Evolutionary conservation across 495 filamentous ascomycete genomes (phyloP), one percentile per base, ranked within the genome.

Genomic region (Podospora conica): DNA sequence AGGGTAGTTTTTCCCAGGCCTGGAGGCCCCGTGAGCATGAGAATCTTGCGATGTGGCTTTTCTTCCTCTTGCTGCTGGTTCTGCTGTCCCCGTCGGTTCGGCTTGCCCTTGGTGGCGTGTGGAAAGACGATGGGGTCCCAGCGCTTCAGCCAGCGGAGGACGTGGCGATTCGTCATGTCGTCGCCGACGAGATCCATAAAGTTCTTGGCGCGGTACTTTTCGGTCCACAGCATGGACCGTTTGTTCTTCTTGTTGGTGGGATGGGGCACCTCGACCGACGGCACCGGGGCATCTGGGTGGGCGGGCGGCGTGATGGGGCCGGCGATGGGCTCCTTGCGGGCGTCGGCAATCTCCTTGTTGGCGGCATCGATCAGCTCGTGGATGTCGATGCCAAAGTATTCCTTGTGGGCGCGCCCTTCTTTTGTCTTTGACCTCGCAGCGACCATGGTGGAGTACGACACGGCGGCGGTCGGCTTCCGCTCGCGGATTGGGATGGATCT

Each of bases 111-210:
- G 20, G 82, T 80, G 3, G 86, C 77, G 24, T 88, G 86, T 0
- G 93, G 92, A 73, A 96, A 98, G 3, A 98, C 95, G 65, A 96
- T 85, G 11, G 87, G 85, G 70, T 98, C 95, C 95, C 95, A 98
- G 9, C 80, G 83, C 75, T 97, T 98, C 33, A 98, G 79, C 95
- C 95, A 98, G 61, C 90, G 88, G 48, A 98, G 80, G 5, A 98
- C 95, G 61, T 90, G 86, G 59, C 95, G 87, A 77, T 98, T 94
- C 12, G 94, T 97, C 57, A 93, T 84, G 71, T 98, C 95, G 70
- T 98, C 95, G 7, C 96, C 96, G 64, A 96, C 88, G 0, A 98
- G 82, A 67, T 98, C 95, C 60, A 91, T 93, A 69, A 97, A 98
- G 69, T 89, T 92, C 62, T 86, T 87, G 31, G 95, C 94, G 21